These are phyloP conservation scores for Moesziomyces antarcticus DNA, from an alignment of 1,284 basidiomycete species.

Conservation along the genomic window DNA sequence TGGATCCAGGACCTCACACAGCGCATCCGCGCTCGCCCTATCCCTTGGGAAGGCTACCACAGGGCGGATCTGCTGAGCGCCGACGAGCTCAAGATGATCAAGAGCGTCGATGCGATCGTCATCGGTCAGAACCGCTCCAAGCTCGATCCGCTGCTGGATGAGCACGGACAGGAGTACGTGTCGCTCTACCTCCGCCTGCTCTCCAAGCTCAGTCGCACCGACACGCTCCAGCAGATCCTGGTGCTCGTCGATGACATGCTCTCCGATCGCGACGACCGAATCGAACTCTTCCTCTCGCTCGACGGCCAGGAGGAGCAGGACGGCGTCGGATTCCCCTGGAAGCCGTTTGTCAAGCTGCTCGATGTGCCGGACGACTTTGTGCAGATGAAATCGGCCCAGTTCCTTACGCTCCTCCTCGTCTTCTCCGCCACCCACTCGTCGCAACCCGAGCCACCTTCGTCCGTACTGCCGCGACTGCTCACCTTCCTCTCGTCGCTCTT, in stretches of 20 bases:
- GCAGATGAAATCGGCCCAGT: constrained; percentile 87
- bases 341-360: constrained; percentile 81
- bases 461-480: constrained; percentile 41
- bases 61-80: constrained; percentile 88
- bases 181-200: constrained; percentile 89
- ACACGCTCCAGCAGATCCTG: constrained; percentile 92
- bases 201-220: constrained; percentile 89
- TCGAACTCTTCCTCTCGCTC: constrained; percentile 63
- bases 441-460: constrained; percentile 31
- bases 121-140: constrained; percentile 91
- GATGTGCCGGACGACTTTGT: constrained; percentile 92
- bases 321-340: constrained; percentile 81
- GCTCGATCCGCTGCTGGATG: constrained; percentile 75
- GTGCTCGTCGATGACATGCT: constrained; percentile 92
- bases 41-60: constrained; percentile 99
- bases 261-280: constrained; percentile 71
- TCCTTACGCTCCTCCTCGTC: constrained; percentile 82
- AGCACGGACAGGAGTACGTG: constrained; percentile 74
- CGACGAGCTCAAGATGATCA: constrained; percentile 87
- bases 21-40: constrained; percentile 88
- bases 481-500: constrained; percentile 46
- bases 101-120: constrained; percentile 78
- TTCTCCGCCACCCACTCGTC: constrained; percentile 41
- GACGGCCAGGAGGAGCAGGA: constrained; percentile 46
- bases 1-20: constrained; percentile 87